Percentiles rank a stretch among this genome's conserved stretches.
These are phyloP conservation scores for Phytophthora cactorum DNA, from an alignment of 352 stramenopile species.

Conservation along the genomic window DNA sequence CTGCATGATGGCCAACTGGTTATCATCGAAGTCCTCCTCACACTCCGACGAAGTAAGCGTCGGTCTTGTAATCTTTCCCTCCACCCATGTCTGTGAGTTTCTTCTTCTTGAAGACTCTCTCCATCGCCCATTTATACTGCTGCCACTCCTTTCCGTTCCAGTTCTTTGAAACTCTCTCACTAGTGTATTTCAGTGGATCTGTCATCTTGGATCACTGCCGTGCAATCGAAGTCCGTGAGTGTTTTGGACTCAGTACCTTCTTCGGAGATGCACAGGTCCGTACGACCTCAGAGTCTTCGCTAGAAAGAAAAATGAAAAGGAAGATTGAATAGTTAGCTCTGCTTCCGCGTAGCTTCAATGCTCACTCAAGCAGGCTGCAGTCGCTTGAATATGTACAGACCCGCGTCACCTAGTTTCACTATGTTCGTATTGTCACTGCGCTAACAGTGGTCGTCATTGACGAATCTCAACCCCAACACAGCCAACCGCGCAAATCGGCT, in stretches of 20 bases:
- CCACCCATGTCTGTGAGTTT: neutral
- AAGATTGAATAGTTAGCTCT: too few relatives aligned
- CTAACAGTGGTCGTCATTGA: too few relatives aligned
- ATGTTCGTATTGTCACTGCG: too few relatives aligned
- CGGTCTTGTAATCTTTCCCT: neutral
- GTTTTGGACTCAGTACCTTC: neutral
- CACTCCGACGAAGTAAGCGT: neutral
- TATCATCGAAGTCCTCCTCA: neutral
- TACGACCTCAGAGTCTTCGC: too few relatives aligned
- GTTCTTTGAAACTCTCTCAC: neutral
- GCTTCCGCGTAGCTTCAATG: too few relatives aligned
- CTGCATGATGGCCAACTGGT: constrained; percentile 6
- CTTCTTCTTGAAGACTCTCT: neutral
- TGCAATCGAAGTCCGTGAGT: neutral
- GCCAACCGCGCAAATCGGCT: too few relatives aligned
- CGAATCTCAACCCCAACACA: too few relatives aligned
- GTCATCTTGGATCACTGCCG: neutral
- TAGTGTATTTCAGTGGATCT: neutral
- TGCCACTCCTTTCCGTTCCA: neutral
- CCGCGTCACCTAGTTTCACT: too few relatives aligned
- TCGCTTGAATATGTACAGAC: too few relatives aligned
- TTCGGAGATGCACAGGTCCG: too few relatives aligned
- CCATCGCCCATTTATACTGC: constrained; percentile 4
- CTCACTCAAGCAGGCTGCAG: too few relatives aligned
- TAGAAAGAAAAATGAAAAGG: too few relatives aligned